phyloP scores from a whole-genome alignment of 192 early-diverging fungal species.

The Obelidium mucronatum region DNA sequence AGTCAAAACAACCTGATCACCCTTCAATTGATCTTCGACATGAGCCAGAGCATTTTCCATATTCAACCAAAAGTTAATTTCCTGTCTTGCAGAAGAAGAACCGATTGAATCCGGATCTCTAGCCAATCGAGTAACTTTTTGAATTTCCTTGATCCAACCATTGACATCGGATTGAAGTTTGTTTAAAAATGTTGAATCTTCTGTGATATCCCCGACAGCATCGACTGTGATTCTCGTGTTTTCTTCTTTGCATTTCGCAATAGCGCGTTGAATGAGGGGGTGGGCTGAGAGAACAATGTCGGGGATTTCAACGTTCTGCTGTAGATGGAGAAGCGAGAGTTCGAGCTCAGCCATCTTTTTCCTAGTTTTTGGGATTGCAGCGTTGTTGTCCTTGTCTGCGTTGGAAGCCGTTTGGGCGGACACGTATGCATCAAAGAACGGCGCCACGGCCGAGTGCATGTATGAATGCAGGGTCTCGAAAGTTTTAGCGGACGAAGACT shows the following conservation, averaged over 20 bases:
- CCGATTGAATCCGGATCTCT: slow-evolving; percentile 76
- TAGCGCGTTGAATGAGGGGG: slow-evolving; percentile 70
- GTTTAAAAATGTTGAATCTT: slow-evolving; percentile 91
- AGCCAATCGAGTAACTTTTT: slow-evolving; percentile 95
- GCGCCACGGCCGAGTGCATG: slow-evolving; percentile 92
- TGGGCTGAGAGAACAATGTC: slow-evolving; percentile 88
- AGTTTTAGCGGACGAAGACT: slow-evolving; percentile 62
- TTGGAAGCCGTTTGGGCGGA: slow-evolving; percentile 61
- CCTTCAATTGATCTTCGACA: slow-evolving; percentile 95
- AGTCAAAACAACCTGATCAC: slow-evolving; percentile 81
- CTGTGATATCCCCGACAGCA: slow-evolving; percentile 69
- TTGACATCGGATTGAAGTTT: slow-evolving; percentile 95
- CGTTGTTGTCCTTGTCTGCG: slow-evolving; percentile 73
- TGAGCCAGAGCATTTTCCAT: slow-evolving; percentile 94
- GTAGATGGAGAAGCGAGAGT: slow-evolving; percentile 90
- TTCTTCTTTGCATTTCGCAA: slow-evolving; percentile 67
- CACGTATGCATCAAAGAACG: slow-evolving; percentile 96
- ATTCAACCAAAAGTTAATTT: slow-evolving; percentile 99
- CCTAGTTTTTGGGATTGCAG: slow-evolving; percentile 93
- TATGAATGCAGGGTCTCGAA: slow-evolving; percentile 92
- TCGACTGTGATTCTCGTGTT: slow-evolving; percentile 75
- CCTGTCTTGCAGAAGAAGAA: slow-evolving; percentile 92
- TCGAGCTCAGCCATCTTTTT: slow-evolving; percentile 99
- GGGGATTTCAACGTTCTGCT: slow-evolving; percentile 99
- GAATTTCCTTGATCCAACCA: slow-evolving; percentile 99